phyloP scores from a whole-genome alignment of 1,284 basidiomycete genomes.

The Paramarasmius palmivorus region DNA sequence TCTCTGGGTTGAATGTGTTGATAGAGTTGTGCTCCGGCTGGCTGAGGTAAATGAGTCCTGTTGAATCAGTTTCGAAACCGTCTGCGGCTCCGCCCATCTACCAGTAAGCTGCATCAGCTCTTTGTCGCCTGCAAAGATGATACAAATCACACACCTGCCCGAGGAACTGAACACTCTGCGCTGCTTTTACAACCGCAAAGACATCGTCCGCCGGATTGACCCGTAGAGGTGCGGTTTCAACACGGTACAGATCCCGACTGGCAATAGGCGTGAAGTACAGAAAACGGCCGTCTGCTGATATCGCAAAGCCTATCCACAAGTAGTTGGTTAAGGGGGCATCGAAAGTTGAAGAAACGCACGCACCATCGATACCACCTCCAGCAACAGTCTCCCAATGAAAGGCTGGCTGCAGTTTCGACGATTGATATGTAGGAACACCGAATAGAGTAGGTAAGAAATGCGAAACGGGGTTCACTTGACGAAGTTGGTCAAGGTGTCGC shows the following conservation, averaged over 20 bases:
- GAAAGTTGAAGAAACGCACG: background rate
- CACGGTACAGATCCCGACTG: slow-evolving; percentile 27
- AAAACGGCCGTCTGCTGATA: slow-evolving; percentile 24
- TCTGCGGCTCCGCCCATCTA: slow-evolving; percentile 25
- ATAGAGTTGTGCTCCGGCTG: slow-evolving; percentile 29
- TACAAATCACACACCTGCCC: slow-evolving; percentile 16
- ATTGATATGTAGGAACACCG: slow-evolving; percentile 20
- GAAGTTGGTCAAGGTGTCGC: slow-evolving; percentile 27
- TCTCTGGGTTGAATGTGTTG: slow-evolving; percentile 24
- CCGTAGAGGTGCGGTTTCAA: slow-evolving; percentile 26
- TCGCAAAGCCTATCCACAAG: slow-evolving; percentile 17
- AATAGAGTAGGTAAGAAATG: slow-evolving; percentile 26
- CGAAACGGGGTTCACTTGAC: slow-evolving; percentile 17
- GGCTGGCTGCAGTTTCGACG: slow-evolving; percentile 11
- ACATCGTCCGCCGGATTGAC: slow-evolving; percentile 20
- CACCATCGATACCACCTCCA: slow-evolving; percentile 19
- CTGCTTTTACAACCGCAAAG: slow-evolving; percentile 19
- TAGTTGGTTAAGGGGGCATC: background rate
- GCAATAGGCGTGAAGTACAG: slow-evolving; percentile 27
- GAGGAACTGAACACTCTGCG: slow-evolving; percentile 21
- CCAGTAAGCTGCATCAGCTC: background rate
- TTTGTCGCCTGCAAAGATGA: background rate
- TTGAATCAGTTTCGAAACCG: slow-evolving; percentile 26
- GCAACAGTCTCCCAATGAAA: slow-evolving; percentile 18
- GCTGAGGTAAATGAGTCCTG: slow-evolving; percentile 27